Evolutionary conservation across 106 monocot species (phyloP).

Genomic region (Allium fistulosum): DNA sequence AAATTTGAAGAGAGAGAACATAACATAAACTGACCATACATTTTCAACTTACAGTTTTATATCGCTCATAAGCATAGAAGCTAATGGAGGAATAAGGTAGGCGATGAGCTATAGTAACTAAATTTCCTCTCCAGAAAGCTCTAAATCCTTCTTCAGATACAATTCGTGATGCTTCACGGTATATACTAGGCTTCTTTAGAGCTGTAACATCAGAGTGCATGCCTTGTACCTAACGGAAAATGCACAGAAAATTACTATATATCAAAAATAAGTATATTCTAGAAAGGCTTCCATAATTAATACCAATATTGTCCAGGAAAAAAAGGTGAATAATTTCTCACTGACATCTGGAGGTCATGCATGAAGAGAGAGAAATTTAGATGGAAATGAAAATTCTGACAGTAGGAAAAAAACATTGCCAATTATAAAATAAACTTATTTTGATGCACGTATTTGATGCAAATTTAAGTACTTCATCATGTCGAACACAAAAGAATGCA

Average conservation of each 20-base stretch:
- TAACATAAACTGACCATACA: neutral
- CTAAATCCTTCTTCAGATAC: slow-evolving; percentile 67
- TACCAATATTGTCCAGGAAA: too few species aligned
- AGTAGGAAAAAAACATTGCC: too few species aligned
- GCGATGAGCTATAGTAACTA: slow-evolving; percentile 73
- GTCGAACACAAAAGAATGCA: too few species aligned
- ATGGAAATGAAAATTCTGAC: too few species aligned
- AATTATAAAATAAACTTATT: too few species aligned
- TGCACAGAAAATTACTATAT: neutral
- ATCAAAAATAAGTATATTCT: too few species aligned
- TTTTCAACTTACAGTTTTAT: slow-evolving; percentile 39
- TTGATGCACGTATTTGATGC: too few species aligned
- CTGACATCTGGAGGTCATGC: too few species aligned
- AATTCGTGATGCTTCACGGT: slow-evolving; percentile 65
- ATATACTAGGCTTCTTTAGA: slow-evolving; percentile 53
- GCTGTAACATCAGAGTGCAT: slow-evolving; percentile 69
- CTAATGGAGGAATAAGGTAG: slow-evolving; percentile 79
- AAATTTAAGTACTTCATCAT: too few species aligned
- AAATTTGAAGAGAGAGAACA: neutral
- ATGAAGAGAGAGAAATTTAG: too few species aligned
- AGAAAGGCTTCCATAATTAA: too few species aligned
- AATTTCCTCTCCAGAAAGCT: slow-evolving; percentile 83
- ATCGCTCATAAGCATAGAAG: slow-evolving; percentile 75
- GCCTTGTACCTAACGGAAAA: slow-evolving; percentile 50
- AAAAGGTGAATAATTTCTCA: too few species aligned